Percentiles rank a stretch among this genome's conserved stretches.
Conservation (phyloP, 225 moss, liverwort and hornwort genomes). For the Ulota crispa region DNA sequence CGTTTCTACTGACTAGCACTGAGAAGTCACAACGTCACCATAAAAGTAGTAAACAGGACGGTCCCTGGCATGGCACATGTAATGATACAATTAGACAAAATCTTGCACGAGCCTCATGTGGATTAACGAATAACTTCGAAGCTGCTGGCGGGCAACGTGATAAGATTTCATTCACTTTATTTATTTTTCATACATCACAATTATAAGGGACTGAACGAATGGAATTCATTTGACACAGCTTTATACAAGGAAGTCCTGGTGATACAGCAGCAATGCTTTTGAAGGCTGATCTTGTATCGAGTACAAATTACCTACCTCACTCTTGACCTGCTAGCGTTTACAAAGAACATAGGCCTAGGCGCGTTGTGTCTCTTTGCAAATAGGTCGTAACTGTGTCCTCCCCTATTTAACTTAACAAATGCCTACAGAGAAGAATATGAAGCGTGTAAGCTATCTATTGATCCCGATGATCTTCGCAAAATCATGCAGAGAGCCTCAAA, state of each 20-base stretch:
- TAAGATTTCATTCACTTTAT: neutral
- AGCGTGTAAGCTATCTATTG: constrained; percentile 1
- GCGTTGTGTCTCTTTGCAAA: neutral
- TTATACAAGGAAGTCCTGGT: neutral
- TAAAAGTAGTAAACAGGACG: neutral
- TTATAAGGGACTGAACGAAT: neutral
- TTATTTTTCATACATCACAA: too few relatives aligned
- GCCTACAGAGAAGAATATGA: constrained; percentile 2
- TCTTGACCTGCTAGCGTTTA: constrained; percentile 4
- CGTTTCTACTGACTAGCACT: neutral
- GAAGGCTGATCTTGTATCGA: constrained; percentile 12
- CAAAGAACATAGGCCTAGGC: constrained; percentile 11
- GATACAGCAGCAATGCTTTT: constrained; percentile 15
- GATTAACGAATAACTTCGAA: neutral
- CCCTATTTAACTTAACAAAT: neutral
- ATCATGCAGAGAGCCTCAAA: neutral
- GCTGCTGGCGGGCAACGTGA: neutral
- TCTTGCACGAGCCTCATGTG: neutral
- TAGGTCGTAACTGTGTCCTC: constrained; percentile 12
- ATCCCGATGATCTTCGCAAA: constrained; percentile 5
- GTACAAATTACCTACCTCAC: constrained; percentile 12
- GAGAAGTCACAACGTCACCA: neutral
- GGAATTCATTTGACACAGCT: neutral
- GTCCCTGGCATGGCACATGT: neutral
- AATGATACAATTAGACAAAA: neutral